Percentiles rank a stretch among this genome's conserved stretches.
phyloP scores from a whole-genome alignment of 2,329 filamentous ascomycete species.

The Aspergillus transmontanensis region DNA sequence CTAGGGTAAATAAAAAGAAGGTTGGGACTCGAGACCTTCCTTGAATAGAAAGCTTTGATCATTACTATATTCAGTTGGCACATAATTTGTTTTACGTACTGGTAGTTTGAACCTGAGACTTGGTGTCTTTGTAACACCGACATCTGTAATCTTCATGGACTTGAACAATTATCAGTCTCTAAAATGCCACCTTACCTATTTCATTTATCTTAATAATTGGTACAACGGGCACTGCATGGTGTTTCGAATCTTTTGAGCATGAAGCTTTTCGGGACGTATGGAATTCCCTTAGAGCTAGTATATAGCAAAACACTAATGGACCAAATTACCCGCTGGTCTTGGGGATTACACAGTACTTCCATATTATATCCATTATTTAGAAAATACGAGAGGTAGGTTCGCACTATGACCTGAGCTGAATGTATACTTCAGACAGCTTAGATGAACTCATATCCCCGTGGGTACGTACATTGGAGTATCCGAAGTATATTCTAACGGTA shows the following conservation, averaged over 20 bases:
- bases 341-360: not conserved
- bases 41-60: slow-evolving; percentile 7
- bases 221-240: not conserved
- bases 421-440: not conserved
- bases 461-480: not conserved
- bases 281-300: not conserved
- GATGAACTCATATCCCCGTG: not conserved
- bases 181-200: not conserved
- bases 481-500: not conserved
- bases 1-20: not conserved
- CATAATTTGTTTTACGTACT: not conserved
- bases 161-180: not conserved
- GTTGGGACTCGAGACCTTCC: not conserved
- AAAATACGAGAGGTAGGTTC: not conserved
- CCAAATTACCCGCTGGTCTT: not conserved
- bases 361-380: not conserved
- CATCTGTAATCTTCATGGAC: no score
- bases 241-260: not conserved
- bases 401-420: not conserved
- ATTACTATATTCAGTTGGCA: not conserved
- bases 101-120: no score
- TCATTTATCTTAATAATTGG: not conserved
- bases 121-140: no score
- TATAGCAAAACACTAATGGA: not conserved
- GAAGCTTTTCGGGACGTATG: not conserved